Conservation (phyloP, 2,329 filamentous ascomycete species). For the Coccinonectria pachysandricola region DNA sequence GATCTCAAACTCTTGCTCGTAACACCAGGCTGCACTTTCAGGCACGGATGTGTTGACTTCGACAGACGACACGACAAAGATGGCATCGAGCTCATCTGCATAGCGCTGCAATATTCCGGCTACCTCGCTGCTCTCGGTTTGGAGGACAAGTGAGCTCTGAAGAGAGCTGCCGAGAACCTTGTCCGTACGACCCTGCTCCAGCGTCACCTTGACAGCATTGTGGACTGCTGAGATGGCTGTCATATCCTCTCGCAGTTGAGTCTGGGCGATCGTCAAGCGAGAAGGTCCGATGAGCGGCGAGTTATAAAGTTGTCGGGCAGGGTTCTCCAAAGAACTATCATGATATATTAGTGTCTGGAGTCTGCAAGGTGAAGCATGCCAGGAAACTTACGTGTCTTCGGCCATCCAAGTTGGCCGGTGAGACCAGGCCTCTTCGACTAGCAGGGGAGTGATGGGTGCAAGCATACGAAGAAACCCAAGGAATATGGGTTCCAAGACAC, state of each 20-base stretch:
- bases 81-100: slow-evolving; percentile 43
- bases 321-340: slow-evolving; percentile 22
- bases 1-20: slow-evolving; percentile 32
- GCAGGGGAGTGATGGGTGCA: slow-evolving; percentile 66
- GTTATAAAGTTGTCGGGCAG: slow-evolving; percentile 37
- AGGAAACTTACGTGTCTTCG: slow-evolving; percentile 29
- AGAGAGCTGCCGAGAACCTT: slow-evolving; percentile 74
- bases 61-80: slow-evolving; percentile 62
- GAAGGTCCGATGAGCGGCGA: slow-evolving; percentile 31
- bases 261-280: slow-evolving; percentile 29
- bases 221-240: slow-evolving; percentile 45
- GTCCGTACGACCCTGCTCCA: slow-evolving; percentile 60
- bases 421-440: slow-evolving; percentile 84
- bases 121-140: slow-evolving; percentile 29
- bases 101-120: slow-evolving; percentile 29
- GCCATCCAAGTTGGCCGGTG: slow-evolving; percentile 59
- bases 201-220: slow-evolving; percentile 59
- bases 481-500: slow-evolving; percentile 57
- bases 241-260: slow-evolving; percentile 31
- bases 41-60: slow-evolving; percentile 30
- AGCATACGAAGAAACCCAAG: slow-evolving; percentile 67
- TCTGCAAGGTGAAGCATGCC: too few relatives aligned
- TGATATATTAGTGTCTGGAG: slow-evolving; percentile 12
- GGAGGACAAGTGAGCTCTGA: slow-evolving; percentile 59
- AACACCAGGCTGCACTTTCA: slow-evolving; percentile 28